Evolutionary conservation across 805 yeast species (phyloP).

Genomic region (Ascoidea tarda): DNA sequence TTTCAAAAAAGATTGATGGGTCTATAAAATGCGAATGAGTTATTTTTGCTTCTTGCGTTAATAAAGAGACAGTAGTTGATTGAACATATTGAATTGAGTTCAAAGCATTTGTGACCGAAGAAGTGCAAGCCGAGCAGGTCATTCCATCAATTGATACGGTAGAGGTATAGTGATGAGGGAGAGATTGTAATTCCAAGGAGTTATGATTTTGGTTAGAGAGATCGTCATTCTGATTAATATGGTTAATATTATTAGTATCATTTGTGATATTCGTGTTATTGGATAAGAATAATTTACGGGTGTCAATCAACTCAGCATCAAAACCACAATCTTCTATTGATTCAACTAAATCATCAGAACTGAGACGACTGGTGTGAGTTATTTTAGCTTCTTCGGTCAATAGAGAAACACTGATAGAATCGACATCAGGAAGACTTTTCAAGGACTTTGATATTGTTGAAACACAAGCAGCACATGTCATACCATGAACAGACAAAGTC

Average conservation of each 20-base stretch:
- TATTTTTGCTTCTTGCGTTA: slow-evolving; percentile 62
- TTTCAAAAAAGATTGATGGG: slow-evolving; percentile 27
- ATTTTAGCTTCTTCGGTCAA: slow-evolving; percentile 63
- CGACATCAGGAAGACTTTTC: slow-evolving; percentile 31
- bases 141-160: slow-evolving; percentile 38
- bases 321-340: slow-evolving; percentile 70
- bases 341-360: slow-evolving; percentile 26
- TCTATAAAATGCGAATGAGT: slow-evolving; percentile 24
- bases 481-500: slow-evolving; percentile 33
- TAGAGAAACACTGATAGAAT: slow-evolving; percentile 45
- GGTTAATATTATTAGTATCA: neutral
- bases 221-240: neutral
- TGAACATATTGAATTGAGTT: slow-evolving; percentile 25
- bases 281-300: too few relatives aligned
- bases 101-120: slow-evolving; percentile 44
- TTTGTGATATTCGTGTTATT: slow-evolving; percentile 1
- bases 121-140: slow-evolving; percentile 85
- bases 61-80: slow-evolving; percentile 40
- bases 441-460: slow-evolving; percentile 48
- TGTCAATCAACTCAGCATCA: slow-evolving; percentile 27
- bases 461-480: slow-evolving; percentile 88
- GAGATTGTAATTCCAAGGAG: neutral
- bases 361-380: slow-evolving; percentile 24
- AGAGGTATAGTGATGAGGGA: neutral
- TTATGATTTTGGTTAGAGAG: neutral